Evolutionary conservation across 257 asterid genomes (phyloP), one percentile per base, ranked within the genome.

Genomic region (Cinchona pubescens): DNA sequence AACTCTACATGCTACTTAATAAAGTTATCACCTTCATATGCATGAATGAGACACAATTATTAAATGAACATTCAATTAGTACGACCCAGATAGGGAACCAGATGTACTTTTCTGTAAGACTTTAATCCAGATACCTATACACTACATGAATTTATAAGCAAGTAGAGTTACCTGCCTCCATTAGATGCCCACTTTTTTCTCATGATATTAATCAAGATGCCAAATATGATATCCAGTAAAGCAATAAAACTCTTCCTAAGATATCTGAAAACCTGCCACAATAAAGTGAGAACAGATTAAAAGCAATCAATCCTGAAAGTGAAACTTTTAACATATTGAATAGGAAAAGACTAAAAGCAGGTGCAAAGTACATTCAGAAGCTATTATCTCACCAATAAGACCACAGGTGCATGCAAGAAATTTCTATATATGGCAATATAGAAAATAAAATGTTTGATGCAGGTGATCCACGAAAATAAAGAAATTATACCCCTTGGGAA

Each of bases 201-300:
- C 73, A 80, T 79, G 43, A 88, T 42, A 81, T 81, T 89, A 74
- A 92, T 85, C 80, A 81, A 60, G 75, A 87, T 71, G 58, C 86
- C 96, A 74, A 94, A 92, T 53, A 77, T 56, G 82, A 89, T 53
- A 35, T 87, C 91, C 72, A 82, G 27, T 48, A 85, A 11, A 78
- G 82, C 85, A 72, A 79, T 77, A 60, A 67, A 81, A 82, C 85
- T 83, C 75, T 83, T 91, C 80, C 67, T 73, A 29, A 86, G 71
- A 85, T 90, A 86, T 72, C 58, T 70, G 46, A 82, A 72, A 78
- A 71, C 88, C 98, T 94, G 92, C 43, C 74, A 69, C 21, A 75
- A 25, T 29, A 42, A 35, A n/a, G n/a, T n/a, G n/a, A n/a, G n/a
- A n/a, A n/a, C n/a, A n/a, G n/a, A n/a, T n/a, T 18, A 49, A 23